These are phyloP conservation scores for Suhomyces kunorum DNA, from an alignment of 1,139 yeast species.

Conservation along the genomic window DNA sequence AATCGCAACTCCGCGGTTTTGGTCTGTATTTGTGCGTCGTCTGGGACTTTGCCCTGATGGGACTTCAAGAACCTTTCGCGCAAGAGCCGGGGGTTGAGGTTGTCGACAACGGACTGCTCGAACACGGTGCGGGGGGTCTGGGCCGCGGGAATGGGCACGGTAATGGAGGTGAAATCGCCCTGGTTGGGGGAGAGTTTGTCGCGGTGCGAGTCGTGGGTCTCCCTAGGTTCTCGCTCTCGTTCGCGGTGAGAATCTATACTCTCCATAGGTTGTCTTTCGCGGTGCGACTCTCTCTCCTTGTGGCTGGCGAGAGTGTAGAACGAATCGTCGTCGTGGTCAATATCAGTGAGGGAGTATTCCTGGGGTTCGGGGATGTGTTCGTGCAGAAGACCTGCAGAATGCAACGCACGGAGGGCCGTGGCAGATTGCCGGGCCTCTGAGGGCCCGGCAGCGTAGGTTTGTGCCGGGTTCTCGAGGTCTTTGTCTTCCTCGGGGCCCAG, in stretches of 20 bases:
- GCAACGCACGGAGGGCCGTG: neutral
- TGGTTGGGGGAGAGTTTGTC: too few species aligned
- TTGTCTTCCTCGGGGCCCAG: too few species aligned
- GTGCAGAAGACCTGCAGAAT: constrained; percentile 1
- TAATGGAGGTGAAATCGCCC: too few species aligned
- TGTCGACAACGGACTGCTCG: constrained; percentile 39
- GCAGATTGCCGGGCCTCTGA: neutral
- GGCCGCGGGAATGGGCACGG: constrained; percentile 1
- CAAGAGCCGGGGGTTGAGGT: constrained; percentile 30
- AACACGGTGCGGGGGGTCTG: constrained; percentile 23
- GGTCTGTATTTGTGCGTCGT: constrained; percentile 14
- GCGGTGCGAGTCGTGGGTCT: too few species aligned
- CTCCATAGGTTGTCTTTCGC: neutral
- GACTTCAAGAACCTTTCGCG: constrained; percentile 25
- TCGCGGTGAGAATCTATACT: too few species aligned
- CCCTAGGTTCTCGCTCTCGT: too few species aligned
- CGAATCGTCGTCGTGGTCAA: constrained; percentile 9
- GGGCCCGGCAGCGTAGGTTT: too few species aligned
- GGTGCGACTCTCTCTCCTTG: neutral
- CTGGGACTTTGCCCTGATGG: constrained; percentile 16
- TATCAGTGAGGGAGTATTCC: constrained; percentile 3
- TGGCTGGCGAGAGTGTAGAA: constrained; percentile 13
- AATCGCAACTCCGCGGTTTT: constrained; percentile 24
- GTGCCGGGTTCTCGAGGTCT: too few species aligned
- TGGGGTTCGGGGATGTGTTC: constrained; percentile 4